A percentile compares a stretch with the other conserved stretches of the same genome.
phyloP scores from a whole-genome alignment of 345 rosid species.

The Linum trigynum region DNA sequence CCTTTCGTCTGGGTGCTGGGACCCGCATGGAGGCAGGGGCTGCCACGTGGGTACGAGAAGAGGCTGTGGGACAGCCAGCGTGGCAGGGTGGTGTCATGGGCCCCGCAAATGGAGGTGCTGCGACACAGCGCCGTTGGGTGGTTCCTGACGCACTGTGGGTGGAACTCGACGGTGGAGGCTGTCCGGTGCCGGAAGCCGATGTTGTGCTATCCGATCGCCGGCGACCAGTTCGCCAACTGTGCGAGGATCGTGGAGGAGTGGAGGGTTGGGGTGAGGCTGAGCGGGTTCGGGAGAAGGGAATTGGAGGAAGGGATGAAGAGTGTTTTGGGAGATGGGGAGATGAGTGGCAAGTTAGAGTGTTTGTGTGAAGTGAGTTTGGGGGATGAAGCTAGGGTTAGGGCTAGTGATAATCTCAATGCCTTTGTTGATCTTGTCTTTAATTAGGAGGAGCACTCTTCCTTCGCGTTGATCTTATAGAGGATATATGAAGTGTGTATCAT shows the following conservation, averaged over 20 bases:
- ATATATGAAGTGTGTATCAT: no score
- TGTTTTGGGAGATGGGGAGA: not conserved
- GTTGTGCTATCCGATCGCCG: slow-evolving; percentile 68
- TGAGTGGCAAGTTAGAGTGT: not conserved
- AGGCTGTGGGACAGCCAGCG: slow-evolving; percentile 23
- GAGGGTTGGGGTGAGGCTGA: slow-evolving; percentile 45
- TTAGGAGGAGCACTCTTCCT: no score
- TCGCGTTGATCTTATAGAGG: no score
- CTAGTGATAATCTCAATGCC: not conserved
- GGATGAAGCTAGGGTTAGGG: not conserved
- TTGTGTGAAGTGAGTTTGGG: not conserved
- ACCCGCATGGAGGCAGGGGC: slow-evolving; percentile 41
- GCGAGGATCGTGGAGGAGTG: slow-evolving; percentile 44
- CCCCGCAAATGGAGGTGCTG: slow-evolving; percentile 58
- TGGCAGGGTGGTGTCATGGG: slow-evolving; percentile 62
- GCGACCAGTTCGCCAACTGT: slow-evolving; percentile 74
- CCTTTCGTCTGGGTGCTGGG: slow-evolving; percentile 66
- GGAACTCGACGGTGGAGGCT: slow-evolving; percentile 81
- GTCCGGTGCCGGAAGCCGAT: slow-evolving; percentile 34
- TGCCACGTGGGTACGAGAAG: slow-evolving; percentile 40
- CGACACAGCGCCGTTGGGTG: slow-evolving; percentile 38
- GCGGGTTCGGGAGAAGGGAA: slow-evolving; percentile 37
- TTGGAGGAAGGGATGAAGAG: slow-evolving; percentile 16
- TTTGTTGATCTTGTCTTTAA: not conserved
- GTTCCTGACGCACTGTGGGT: slow-evolving; percentile 79